Conservation (phyloP, 1,284 basidiomycete species). For the Sanghuangporus weigelae region DNA sequence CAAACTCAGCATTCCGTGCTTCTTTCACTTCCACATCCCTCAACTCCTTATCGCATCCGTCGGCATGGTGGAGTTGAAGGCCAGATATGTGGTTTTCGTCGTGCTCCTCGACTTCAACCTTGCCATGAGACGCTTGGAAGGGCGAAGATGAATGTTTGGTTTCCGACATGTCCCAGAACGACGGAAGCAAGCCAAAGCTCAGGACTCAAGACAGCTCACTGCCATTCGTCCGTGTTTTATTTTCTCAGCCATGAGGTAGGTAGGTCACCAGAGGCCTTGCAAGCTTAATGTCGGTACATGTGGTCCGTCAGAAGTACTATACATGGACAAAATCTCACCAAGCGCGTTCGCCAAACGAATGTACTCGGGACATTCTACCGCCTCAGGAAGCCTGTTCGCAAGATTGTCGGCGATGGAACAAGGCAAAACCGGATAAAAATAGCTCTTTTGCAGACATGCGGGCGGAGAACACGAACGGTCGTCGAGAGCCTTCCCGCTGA, state of each 20-base stretch:
- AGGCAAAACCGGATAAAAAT: neutral
- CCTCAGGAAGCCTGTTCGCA: neutral
- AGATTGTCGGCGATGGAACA: neutral
- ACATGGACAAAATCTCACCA: neutral
- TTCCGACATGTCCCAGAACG: neutral
- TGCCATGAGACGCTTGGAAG: neutral
- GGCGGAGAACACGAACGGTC: neutral
- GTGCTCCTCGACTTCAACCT: constrained; percentile 1
- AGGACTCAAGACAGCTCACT: neutral
- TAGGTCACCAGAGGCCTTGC: neutral
- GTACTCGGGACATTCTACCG: neutral
- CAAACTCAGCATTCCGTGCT: constrained; percentile 8
- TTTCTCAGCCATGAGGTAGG: neutral
- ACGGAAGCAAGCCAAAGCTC: neutral
- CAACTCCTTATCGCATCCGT: neutral
- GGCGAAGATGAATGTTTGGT: neutral
- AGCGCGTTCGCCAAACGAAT: neutral
- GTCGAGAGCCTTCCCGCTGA: neutral
- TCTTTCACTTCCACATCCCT: constrained; percentile 10
- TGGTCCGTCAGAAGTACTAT: neutral
- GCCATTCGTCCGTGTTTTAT: no score
- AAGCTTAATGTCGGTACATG: neutral
- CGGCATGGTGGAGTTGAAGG: neutral
- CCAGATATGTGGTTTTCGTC: neutral
- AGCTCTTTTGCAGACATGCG: neutral